Evolutionary conservation across 305 asterid genomes (phyloP), one percentile per base, ranked within the genome.

Genomic region (Fraxinus greggii): DNA sequence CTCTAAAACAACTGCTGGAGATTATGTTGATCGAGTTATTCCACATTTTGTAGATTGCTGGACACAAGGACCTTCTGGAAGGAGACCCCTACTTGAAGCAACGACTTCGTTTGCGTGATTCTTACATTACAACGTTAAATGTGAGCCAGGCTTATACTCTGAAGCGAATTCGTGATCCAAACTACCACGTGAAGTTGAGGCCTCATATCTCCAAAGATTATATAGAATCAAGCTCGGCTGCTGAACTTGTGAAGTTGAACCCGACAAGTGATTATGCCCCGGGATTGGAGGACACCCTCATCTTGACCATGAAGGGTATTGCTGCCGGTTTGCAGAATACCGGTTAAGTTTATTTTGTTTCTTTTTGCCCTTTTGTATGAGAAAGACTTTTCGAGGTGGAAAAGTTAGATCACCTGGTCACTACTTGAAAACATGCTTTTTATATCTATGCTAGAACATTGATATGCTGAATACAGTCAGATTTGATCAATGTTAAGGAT

Each of bases 301-400:
- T 90, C 80, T 90, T 88, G 89, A 90, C 92, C 78, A 90, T 90
- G 92, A 90, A 90, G 76, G 91, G 92, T 48, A 85, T 90, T 42
- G 92, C 92, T 59, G 92, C 91, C 61, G 92, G 92, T 32, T 23
- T 90, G 86, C 91, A 90, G 84, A 90, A 90, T 42, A 90, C 92
- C 5, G 92, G 92, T 81, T 90, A 81, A 86, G 75, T 4, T 29
- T 15, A 31, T 17, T 70, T 29, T 70, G 40, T 28, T 70, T 23
- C 32, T 23, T 63, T 24, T 59, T 59, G 21, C 15, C 31, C 17
- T 8, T 65, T 1, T 65, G 32, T 61, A 48, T 48, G 7, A 48
- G 59, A 48, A 1, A 17, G 51, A 40, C 59, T 48, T 40, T 59
- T 21, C 32, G 17, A 65, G 72, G n/a, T 65, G 33, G 72, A 63